Evolutionary conservation across 306 rosid genomes (phyloP), one percentile per base, ranked within the genome.

Genomic region (Prunus salicina): DNA sequence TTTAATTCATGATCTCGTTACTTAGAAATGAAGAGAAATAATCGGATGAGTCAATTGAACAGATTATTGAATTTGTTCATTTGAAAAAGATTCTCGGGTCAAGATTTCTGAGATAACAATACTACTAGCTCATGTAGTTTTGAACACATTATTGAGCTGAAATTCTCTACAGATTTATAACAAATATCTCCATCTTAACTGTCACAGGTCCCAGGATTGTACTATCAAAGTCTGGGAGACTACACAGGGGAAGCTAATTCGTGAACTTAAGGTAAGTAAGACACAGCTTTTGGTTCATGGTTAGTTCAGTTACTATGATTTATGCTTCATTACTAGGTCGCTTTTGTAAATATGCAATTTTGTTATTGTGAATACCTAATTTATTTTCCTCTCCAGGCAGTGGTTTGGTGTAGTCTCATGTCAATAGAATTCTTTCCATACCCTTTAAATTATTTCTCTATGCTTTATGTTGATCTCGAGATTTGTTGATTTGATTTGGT

Each of bases 191-290:
- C 45, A 53, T 79, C 27, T 79, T 64, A 65, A 74, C 67, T 77
- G 50, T 76, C 72, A 67, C 84, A 95, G 97, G 73, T 92, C 99
- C 28, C 93, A 91, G 81, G 99, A 92, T 85, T 90, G 97, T 79
- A 92, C 93, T 15, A 90, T 95, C 74, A 95, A 92, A 76, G 92
- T 90, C 66, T 95, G 97, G 97, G 99, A 95, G 85, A 89, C 99
- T 72, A 76, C 89, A 15, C 92, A 95, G 70, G 99, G 99, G 85
- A 95, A 92, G 86, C 87, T 92, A 77, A 88, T 95, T 66, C 93
- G 96, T 64, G 97, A 88, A 86, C 81, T 95, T 78, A 90, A 84
- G 93, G 99, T 90, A 79, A 14, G 69, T 1, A 38, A 72, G 22
- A 43, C 55, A 60, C 52, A 60, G 69, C 63, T 28, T 70, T 11